Evolutionary conservation across 192 early-diverging fungal genomes (phyloP), one percentile per base, ranked within the genome.

Genomic region (Coemansia sp.): DNA sequence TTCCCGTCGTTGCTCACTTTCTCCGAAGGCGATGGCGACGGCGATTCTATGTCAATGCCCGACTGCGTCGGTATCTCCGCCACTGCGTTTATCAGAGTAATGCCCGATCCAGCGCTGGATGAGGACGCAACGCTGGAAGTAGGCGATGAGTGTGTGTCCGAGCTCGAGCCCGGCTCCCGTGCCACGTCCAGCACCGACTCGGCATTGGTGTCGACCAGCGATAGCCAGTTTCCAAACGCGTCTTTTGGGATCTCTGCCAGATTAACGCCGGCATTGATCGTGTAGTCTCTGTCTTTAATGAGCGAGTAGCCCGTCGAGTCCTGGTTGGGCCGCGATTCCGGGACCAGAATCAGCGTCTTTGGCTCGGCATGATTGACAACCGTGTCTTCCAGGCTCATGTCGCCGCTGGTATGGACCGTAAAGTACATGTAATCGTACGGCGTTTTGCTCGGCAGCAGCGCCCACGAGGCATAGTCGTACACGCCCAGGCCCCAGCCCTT

Each of bases 401-500:
- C n/a, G 19, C 67, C 67, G 39, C 54, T 62, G 6, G 74, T 55
- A 34, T 54, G 57, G 5, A 64, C 62, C 23, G 67, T 70, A 34
- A 62, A 55, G 51, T 61, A 40, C 59, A 76, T 49, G 19, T 34
- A n/a, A 17, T 44, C 42, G 12, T 63, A 67, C 4, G 55, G 66
- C 9, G 32, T 10, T 9, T 36, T 59, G 49, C 57, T 49, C 6
- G 74, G 58, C 20, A 66, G 50, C 25, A 70, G 43, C 14, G 55
- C 58, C 74, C 67, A 76, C 38, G 67, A 62, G 0, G 66, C 51
- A 44, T 67, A 58, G 58, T 76, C 74, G 32, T 67, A 70, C 32
- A 47, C 50, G 19, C 55, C 59, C 10, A 70, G 58, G 0, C 60
- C 62, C 67, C 74, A 76, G 53, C 62, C 74, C 5, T 25, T 23